A percentile compares a stretch with the other conserved stretches of the same genome.
Conservation (phyloP, 257 asterid genomes). For the Penstemon davidsonii region DNA sequence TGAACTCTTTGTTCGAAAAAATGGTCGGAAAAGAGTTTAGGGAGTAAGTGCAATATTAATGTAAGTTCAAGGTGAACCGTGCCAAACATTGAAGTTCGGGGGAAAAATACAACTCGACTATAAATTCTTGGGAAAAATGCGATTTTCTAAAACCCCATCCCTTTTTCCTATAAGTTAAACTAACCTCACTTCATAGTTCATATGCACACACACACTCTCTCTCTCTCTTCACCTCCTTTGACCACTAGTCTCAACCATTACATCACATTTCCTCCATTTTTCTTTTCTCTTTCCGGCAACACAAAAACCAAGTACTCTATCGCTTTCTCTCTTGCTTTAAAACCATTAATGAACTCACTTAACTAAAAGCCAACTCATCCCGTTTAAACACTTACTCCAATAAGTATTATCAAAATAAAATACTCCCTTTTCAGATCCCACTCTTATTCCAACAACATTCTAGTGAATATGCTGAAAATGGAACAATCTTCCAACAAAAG, state of each 20-base stretch:
- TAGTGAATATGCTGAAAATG: no score
- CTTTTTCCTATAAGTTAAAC: constrained; percentile 29
- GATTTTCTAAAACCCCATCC: neutral
- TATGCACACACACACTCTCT: neutral
- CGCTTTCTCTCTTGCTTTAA: constrained; percentile 12
- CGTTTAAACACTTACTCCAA: neutral
- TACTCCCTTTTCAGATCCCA: constrained; percentile 10
- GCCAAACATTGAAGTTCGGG: no score
- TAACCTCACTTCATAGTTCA: constrained; percentile 6
- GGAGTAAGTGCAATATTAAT: no score
- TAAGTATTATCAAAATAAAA: neutral
- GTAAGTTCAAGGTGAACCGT: no score
- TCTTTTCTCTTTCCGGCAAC: no score
- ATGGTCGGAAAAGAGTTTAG: no score
- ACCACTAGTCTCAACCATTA: constrained; percentile 35
- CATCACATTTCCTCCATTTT: constrained; percentile 12
- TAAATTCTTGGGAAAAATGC: no score
- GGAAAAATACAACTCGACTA: no score
- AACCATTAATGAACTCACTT: constrained; percentile 23
- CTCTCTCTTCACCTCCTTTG: constrained; percentile 26
- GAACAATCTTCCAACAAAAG: no score
- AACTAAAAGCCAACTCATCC: constrained; percentile 8
- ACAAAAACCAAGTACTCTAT: no score
- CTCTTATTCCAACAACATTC: constrained; percentile 1
- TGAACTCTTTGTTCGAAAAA: no score